Evolutionary conservation across 2,329 filamentous ascomycete genomes (phyloP), one percentile per base, ranked within the genome.

Genomic region (Sordariomycetes sp.): DNA sequence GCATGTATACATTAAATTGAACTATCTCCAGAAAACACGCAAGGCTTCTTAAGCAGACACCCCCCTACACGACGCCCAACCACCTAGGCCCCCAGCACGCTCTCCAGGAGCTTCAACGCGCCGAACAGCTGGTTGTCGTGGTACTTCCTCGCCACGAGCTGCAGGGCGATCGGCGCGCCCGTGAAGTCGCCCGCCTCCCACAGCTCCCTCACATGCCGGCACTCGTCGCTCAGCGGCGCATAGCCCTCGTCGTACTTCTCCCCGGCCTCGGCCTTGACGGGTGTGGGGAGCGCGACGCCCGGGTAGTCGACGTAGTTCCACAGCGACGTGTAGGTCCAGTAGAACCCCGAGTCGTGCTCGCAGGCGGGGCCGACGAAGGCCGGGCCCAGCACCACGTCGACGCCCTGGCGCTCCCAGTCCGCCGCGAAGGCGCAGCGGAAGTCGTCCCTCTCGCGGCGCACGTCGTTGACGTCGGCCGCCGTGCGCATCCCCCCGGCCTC

Each of bases 271-370:
- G 68, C 67, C 58, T 60, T 66, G 34, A 72, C 60, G 0, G 70
- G 68, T 1, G 71, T 72, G 0, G 71, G 71, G 0, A 73, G 43
- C 0, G 70, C 69, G 0, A 66, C 69, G 0, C 68, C 70, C 0
- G 72, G 70, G 28, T 69, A 72, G 59, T 74, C 71, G 1, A 73
- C 63, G 16, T 71, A 65, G 22, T 73, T 73, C 58, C 67, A 74
- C 2, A 73, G 63, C 2, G 69, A 68, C 1, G 71, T 72, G 60
- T 73, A 72, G 0, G 68, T 70, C 70, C 70, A 71, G 61, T 71
- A 68, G 6, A 68, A 62, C 0, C 66, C 66, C 12, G 71, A 70
- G 24, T 73, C 70, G 54, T 74, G 72, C 4, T 61, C 62, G n/a
- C 64, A 64, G 0, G 72, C 72, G 2, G 72, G 69, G 2, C 72